A percentile compares a stretch with the other conserved stretches of the same genome.
Conservation (phyloP, 257 asterid genomes). For the Jacaranda mimosifolia region DNA sequence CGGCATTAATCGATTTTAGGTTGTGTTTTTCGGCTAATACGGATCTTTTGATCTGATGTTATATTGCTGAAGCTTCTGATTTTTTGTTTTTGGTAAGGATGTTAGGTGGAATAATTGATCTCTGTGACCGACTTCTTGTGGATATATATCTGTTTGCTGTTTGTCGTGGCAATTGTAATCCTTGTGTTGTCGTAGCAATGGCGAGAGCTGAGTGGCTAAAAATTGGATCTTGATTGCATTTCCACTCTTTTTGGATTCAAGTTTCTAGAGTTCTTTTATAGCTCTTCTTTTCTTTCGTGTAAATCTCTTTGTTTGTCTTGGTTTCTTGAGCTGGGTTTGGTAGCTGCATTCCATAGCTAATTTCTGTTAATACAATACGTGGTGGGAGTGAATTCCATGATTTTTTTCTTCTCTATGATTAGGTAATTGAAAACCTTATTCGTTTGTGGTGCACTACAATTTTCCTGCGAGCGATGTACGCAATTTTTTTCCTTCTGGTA, state of each 20-base stretch:
- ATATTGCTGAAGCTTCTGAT: background rate
- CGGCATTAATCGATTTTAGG: background rate
- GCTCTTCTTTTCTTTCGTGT: too few relatives aligned
- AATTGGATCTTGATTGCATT: slow-evolving; percentile 1
- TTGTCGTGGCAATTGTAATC: background rate
- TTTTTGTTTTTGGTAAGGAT: background rate
- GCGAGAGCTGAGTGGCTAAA: background rate
- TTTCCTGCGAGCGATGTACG: background rate
- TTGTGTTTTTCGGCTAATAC: background rate
- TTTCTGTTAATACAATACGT: background rate
- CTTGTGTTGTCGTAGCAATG: slow-evolving; percentile 4
- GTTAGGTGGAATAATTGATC: too few relatives aligned
- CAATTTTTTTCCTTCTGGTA: background rate
- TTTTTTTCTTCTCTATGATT: background rate
- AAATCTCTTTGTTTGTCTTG: background rate
- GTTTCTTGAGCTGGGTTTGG: background rate
- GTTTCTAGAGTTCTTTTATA: background rate
- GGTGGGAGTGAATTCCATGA: background rate
- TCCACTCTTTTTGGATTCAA: background rate
- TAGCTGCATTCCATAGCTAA: slow-evolving; percentile 1
- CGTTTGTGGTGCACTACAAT: background rate
- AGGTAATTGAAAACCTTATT: background rate
- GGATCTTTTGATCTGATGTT: slow-evolving; percentile 10
- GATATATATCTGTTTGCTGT: too few relatives aligned
- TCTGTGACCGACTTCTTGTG: too few relatives aligned